Base-by-base conservation (phyloP, 2,329 filamentous ascomycete species). In the Ophiostoma novo-ulmi region DNA sequence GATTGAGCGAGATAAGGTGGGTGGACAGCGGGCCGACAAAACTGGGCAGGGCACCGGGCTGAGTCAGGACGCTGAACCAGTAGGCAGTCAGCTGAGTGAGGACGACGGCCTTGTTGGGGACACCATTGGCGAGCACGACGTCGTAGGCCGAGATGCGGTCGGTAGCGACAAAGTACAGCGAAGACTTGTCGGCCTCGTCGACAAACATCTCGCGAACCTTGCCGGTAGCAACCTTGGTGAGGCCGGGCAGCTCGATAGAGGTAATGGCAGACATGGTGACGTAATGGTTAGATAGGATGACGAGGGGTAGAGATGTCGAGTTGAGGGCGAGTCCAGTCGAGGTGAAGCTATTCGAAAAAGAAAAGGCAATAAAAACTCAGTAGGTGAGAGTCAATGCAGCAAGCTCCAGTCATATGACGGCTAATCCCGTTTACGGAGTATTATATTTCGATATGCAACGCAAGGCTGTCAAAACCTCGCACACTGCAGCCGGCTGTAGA, bases 111-210 rank as follows among this genome's bases (percentile, higher is more conserved):
- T 88, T 88, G 77, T 81, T 77, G 65, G 82, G 81, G 68, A 86
- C 82, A 74, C 82, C 82, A 76, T 95, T 97, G 72, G 87, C 82
- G 85, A 97, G 89, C 75, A 97, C 88, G 75, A 96, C 93, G 85
- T 98, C 94, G 83, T 94, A 98, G 70, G 95, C 95, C 35, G 93
- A 97, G 79, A 97, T 95, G 75, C 95, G 90, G 82, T 97, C 94
- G 17, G 92, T 74, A 13, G 76, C 75, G 35, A 76, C 78, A n/a
- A 79, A 75, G 41, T 79, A 74, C 68, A 79, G 75, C 3, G 77
- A 75, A 67, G 75, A 73, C 61, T 75, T 75, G 69, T 75, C 73
- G 65, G n/a, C 64, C 17, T 67, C 67, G 31, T 69, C 48, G 55
- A 70, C 71, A 70, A 74, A 76, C 48, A 78, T 73, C 73, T 79